phyloP scores from a whole-genome alignment of 345 rosid species.

The Arabidopsis thaliana region TAIR10.1 NC_003075.7:92001-92500 shows the following conservation, averaged over 20 bases:
- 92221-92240: not conserved
- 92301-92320: conserved; percentile 84
- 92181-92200: conserved; percentile 27
- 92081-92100: conserved; percentile 31
- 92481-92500: not conserved
- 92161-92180: conserved; percentile 22
- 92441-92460: not conserved
- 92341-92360: conserved; percentile 67
- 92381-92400: not conserved
- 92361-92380: not conserved
- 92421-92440: conserved; percentile 14
- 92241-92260: not conserved
- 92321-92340: conserved; percentile 96
- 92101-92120: conserved; percentile 21
- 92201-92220: conserved; percentile 19
- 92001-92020: conserved; percentile 65
- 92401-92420: not conserved
- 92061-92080: conserved; percentile 32
- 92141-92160: conserved; percentile 19
- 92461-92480: not conserved
- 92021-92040: conserved; percentile 56
- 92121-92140: conserved; percentile 23
- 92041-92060: conserved; percentile 32
- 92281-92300: conserved; percentile 54
- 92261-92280: conserved; percentile 56